phyloP scores from a whole-genome alignment of 2,329 filamentous ascomycete genomes.

The Metarhizium rileyi region DNA sequence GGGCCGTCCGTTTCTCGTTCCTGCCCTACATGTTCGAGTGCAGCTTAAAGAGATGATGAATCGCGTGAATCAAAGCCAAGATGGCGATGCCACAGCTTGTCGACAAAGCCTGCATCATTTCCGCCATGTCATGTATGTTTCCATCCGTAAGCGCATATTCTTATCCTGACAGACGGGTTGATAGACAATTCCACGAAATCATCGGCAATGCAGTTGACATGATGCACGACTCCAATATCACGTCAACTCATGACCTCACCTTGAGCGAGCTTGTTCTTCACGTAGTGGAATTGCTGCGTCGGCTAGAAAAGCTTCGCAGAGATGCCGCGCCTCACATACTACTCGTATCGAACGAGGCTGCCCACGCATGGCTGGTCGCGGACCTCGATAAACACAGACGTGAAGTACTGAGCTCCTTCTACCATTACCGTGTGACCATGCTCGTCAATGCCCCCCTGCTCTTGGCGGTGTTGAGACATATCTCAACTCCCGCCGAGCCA shows the following conservation, averaged over 20 bases:
- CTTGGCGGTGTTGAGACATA: constrained; percentile 11
- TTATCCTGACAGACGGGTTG: neutral
- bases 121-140: constrained; percentile 11
- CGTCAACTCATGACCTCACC: constrained; percentile 2
- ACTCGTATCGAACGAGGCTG: constrained; percentile 4
- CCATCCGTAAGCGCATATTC: too few relatives aligned
- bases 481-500: constrained; percentile 5
- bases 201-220: constrained; percentile 12
- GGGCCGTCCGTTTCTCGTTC: constrained; percentile 13
- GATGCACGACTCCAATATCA: constrained; percentile 13
- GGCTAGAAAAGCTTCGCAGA: constrained; percentile 11
- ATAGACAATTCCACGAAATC: constrained; percentile 13
- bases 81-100: neutral
- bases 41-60: constrained; percentile 5
- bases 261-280: constrained; percentile 10
- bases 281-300: constrained; percentile 12
- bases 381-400: constrained; percentile 8
- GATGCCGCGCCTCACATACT: constrained; percentile 4
- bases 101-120: constrained; percentile 11
- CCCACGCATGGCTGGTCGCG: constrained; percentile 2
- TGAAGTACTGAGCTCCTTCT: constrained; percentile 8
- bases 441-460: constrained; percentile 8
- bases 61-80: neutral
- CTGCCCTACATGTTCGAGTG: constrained; percentile 7
- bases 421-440: constrained; percentile 7